These are phyloP conservation scores for Populus simonii DNA, from an alignment of 345 rosid genomes.

Conservation along the genomic window DNA sequence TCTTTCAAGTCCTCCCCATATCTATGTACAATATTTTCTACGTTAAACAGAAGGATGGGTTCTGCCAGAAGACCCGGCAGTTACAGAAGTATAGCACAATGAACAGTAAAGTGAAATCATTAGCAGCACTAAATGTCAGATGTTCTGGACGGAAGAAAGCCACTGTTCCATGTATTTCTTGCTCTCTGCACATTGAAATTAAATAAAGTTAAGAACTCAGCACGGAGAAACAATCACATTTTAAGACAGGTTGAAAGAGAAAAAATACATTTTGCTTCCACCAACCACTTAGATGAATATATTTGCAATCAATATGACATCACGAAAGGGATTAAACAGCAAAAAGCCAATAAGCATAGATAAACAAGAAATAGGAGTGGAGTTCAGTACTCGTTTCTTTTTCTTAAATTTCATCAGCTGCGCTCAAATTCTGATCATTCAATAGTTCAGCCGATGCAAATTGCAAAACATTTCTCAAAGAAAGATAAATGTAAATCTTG, in stretches of 20 bases:
- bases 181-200: slow-evolving; percentile 43
- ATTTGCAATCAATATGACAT: neutral
- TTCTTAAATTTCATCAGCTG: neutral
- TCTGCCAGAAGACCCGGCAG: slow-evolving; percentile 11
- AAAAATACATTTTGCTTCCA: neutral
- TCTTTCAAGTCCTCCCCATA: neutral
- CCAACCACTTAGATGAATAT: neutral
- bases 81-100: neutral
- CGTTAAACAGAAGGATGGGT: slow-evolving; percentile 7
- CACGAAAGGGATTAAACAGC: no score
- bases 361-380: neutral
- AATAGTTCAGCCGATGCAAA: neutral
- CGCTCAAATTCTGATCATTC: neutral
- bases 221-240: neutral
- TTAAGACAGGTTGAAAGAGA: neutral
- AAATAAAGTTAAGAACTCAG: neutral
- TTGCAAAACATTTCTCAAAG: neutral
- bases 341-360: neutral
- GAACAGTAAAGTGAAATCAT: neutral
- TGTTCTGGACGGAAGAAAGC: slow-evolving; percentile 51
- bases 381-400: neutral
- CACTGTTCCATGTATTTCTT: slow-evolving; percentile 57
- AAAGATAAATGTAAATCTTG: neutral
- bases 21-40: slow-evolving; percentile 12
- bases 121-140: slow-evolving; percentile 18